Evolutionary conservation across 2,329 filamentous ascomycete genomes (phyloP).

Genomic region (Sphaerulina musiva): DNA sequence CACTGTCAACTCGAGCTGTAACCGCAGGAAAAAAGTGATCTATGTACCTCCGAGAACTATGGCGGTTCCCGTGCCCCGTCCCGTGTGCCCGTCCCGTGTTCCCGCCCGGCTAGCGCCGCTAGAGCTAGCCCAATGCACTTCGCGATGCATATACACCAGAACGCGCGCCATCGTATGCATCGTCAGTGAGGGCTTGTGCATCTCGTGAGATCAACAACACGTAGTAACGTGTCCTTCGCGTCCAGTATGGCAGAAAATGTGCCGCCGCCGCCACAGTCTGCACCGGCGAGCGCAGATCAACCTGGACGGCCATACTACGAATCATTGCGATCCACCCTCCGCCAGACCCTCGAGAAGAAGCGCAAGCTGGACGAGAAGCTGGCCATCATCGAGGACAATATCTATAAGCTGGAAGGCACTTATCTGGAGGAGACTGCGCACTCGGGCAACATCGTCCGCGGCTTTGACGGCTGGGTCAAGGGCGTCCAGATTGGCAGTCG

Average conservation of each 20-base stretch:
- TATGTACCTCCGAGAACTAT: too few relatives aligned
- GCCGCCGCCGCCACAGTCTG: slow-evolving; percentile 31
- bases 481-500: slow-evolving; percentile 50
- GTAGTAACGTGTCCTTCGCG: neutral
- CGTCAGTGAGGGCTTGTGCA: too few relatives aligned
- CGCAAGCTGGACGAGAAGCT: slow-evolving; percentile 51
- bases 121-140: too few relatives aligned
- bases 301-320: slow-evolving; percentile 59
- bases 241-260: slow-evolving; percentile 45
- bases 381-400: slow-evolving; percentile 63
- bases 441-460: slow-evolving; percentile 89
- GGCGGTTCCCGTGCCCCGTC: too few relatives aligned
- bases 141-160: too few relatives aligned
- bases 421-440: slow-evolving; percentile 85
- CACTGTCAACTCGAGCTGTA: slow-evolving; percentile 29
- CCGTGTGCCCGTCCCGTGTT: too few relatives aligned
- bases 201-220: neutral
- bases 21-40: slow-evolving; percentile 30
- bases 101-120: too few relatives aligned
- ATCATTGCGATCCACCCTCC: slow-evolving; percentile 60
- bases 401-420: slow-evolving; percentile 72
- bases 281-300: slow-evolving; percentile 38
- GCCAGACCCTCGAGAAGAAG: slow-evolving; percentile 61
- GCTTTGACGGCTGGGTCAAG: slow-evolving; percentile 98
- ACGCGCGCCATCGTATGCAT: too few relatives aligned